Conservation (phyloP, 1,284 basidiomycete genomes). For the Schizophyllum commune region DNA sequence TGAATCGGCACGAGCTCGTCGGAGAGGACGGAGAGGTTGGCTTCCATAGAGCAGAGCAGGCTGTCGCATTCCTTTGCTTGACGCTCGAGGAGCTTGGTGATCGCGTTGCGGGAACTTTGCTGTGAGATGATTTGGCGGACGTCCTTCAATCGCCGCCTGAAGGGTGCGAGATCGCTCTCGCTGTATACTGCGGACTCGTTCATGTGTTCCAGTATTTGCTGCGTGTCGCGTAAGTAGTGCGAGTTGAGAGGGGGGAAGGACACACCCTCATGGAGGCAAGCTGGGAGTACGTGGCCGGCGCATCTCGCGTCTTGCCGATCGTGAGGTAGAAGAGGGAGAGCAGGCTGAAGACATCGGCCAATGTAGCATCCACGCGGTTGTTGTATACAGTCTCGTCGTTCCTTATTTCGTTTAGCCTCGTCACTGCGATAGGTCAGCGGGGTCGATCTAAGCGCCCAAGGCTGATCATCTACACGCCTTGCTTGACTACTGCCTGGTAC, state of each 20-base stretch:
- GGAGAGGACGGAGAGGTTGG: constrained; percentile 80
- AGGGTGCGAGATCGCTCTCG: constrained; percentile 81
- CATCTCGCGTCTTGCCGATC: constrained; percentile 89
- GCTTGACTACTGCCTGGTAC: constrained; percentile 92
- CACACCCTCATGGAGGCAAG: constrained; percentile 89
- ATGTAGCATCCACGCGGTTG: constrained; percentile 87
- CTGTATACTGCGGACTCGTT: constrained; percentile 92
- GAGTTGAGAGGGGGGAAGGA: constrained; percentile 8
- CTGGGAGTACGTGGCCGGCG: constrained; percentile 89
- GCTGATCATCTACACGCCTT: constrained; percentile 48
- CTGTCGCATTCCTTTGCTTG: constrained; percentile 89
- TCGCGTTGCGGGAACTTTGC: constrained; percentile 48
- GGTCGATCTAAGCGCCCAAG: neutral
- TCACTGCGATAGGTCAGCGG: constrained; percentile 49
- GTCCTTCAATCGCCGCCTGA: constrained; percentile 71
- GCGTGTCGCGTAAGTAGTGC: constrained; percentile 19
- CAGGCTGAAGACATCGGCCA: constrained; percentile 89
- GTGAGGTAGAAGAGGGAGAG: constrained; percentile 91
- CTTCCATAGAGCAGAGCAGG: constrained; percentile 69
- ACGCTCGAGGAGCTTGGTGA: constrained; percentile 86
- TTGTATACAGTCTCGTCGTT: constrained; percentile 72
- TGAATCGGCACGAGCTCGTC: constrained; percentile 86
- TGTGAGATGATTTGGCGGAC: constrained; percentile 66
- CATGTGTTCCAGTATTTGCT: constrained; percentile 93
- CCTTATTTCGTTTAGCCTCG: constrained; percentile 86